Evolutionary conservation across 371 early-diverging fungal genomes (phyloP).

Genomic region (Lichtheimia ramosa): DNA sequence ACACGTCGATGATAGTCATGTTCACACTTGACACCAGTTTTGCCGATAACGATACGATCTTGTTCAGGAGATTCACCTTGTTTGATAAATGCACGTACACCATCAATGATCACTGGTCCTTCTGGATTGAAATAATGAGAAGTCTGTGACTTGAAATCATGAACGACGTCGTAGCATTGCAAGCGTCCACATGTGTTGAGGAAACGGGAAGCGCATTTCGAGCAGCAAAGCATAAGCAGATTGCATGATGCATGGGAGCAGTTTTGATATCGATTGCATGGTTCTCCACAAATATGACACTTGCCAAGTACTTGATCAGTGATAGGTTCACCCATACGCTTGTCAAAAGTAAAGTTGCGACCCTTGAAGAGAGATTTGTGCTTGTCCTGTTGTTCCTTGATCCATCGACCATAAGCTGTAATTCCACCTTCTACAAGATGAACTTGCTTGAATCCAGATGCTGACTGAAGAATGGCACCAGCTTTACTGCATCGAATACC

Average conservation of each 20-base stretch:
- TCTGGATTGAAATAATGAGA: slow-evolving; percentile 28
- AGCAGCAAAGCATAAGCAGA: slow-evolving; percentile 73
- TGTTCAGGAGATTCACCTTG: slow-evolving; percentile 22
- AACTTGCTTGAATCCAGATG: slow-evolving; percentile 66
- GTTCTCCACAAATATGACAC: slow-evolving; percentile 73
- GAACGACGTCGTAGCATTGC: slow-evolving; percentile 62
- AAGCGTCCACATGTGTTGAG: slow-evolving; percentile 62
- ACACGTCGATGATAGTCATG: slow-evolving; percentile 37
- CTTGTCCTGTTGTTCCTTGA: slow-evolving; percentile 43
- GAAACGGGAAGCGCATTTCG: slow-evolving; percentile 58
- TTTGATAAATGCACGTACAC: slow-evolving; percentile 42
- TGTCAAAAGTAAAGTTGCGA: slow-evolving; percentile 86
- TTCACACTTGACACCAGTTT: slow-evolving; percentile 39
- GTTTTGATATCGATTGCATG: slow-evolving; percentile 71
- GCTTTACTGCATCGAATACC: slow-evolving; percentile 80
- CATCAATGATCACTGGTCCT: slow-evolving; percentile 36
- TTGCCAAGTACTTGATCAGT: slow-evolving; percentile 65
- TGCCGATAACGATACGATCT: slow-evolving; percentile 40
- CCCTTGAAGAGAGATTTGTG: slow-evolving; percentile 67
- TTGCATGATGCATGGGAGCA: slow-evolving; percentile 76
- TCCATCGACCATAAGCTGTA: slow-evolving; percentile 75
- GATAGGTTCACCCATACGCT: slow-evolving; percentile 75
- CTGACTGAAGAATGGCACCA: slow-evolving; percentile 73
- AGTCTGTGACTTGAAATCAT: slow-evolving; percentile 23
- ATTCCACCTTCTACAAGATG: slow-evolving; percentile 77